These are phyloP conservation scores for Zostera marina DNA, from an alignment of 116 monocot species.

Conservation along the genomic window DNA sequence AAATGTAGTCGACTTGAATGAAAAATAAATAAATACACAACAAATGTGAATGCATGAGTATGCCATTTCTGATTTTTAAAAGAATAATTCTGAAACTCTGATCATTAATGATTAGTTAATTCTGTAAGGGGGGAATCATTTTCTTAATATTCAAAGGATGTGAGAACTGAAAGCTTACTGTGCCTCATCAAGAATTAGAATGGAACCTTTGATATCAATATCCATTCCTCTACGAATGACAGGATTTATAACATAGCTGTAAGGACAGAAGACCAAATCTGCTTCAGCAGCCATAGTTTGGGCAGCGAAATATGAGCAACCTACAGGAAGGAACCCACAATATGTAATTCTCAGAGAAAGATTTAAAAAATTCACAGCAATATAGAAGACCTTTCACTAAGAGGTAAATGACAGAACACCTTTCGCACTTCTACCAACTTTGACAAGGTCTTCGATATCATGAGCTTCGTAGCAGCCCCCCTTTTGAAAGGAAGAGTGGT, in stretches of 20 bases:
- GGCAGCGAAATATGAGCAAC: slow-evolving; percentile 96
- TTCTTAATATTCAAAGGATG: background rate
- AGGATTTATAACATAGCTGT: slow-evolving; percentile 85
- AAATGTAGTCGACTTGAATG: background rate
- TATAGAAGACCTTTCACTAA: background rate
- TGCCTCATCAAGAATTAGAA: slow-evolving; percentile 91
- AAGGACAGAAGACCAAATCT: slow-evolving; percentile 83
- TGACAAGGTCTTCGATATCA: slow-evolving; percentile 97
- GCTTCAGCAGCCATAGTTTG: slow-evolving; percentile 72
- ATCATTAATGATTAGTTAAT: background rate
- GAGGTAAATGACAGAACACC: slow-evolving; percentile 21
- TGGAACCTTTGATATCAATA: slow-evolving; percentile 72
- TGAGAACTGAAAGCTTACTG: slow-evolving; percentile 44
- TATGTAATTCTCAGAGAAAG: background rate
- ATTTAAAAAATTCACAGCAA: background rate
- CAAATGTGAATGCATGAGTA: background rate
- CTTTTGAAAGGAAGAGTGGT: slow-evolving; percentile 66
- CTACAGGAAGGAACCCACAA: slow-evolving; percentile 23
- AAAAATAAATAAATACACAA: background rate
- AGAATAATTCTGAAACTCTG: background rate
- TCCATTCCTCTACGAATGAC: slow-evolving; percentile 91
- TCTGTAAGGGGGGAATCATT: background rate
- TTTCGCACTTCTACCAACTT: slow-evolving; percentile 62
- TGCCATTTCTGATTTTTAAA: background rate
- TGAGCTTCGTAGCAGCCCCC: slow-evolving; percentile 76